Evolutionary conservation across 2,329 filamentous ascomycete genomes (phyloP).

Genomic region (Sporothrix euskadiensis): DNA sequence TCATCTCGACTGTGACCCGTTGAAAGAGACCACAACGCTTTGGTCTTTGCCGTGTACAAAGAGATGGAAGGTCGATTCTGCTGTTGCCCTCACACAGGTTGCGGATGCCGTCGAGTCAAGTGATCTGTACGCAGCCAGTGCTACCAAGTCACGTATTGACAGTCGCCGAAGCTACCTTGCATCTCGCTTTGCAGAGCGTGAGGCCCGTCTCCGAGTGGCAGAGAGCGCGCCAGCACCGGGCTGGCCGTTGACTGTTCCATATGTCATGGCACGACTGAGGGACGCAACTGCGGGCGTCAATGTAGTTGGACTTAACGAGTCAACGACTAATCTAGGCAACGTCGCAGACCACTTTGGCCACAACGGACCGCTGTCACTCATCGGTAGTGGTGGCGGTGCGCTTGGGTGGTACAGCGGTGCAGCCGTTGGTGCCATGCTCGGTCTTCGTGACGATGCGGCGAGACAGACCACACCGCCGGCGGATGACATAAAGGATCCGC

Average conservation of each 20-base stretch:
- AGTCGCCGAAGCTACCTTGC: neutral
- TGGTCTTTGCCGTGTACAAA: neutral
- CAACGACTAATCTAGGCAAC: neutral
- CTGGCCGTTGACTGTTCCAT: neutral
- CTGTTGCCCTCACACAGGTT: neutral
- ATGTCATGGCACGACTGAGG: conserved; percentile 1
- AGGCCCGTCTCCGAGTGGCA: neutral
- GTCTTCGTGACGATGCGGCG: neutral
- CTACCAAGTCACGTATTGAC: neutral
- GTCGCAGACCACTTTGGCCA: neutral
- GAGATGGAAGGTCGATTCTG: conserved; percentile 8
- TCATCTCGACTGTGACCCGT: neutral
- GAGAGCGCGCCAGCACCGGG: neutral
- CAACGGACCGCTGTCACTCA: neutral
- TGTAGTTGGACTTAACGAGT: conserved; percentile 10
- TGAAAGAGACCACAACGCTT: neutral
- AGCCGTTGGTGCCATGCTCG: conserved; percentile 4
- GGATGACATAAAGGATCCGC: neutral
- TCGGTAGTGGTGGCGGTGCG: neutral
- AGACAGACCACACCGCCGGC: neutral
- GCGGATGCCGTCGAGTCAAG: neutral
- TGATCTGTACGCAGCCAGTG: neutral
- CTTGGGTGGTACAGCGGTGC: conserved; percentile 11
- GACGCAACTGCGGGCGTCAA: neutral
- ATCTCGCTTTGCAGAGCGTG: neutral